Conservation (phyloP, 169 alveolate species). For the Babesia bovis region DNA sequence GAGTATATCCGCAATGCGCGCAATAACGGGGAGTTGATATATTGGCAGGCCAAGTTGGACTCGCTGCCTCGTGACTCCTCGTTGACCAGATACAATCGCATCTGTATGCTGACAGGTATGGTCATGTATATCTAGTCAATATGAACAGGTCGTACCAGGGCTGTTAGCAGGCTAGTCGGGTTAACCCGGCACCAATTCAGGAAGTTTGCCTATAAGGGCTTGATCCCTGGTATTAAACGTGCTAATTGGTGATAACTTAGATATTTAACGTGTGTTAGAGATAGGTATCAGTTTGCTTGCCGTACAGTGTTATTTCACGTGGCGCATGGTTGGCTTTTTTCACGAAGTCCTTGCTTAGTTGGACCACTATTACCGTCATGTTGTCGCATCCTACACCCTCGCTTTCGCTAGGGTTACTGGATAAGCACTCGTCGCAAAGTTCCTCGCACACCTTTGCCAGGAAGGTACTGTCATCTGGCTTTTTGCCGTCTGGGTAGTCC, state of each 20-base stretch:
- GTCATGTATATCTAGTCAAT: neutral
- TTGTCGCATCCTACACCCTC: constrained; percentile 94
- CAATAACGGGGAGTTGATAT: constrained; percentile 66
- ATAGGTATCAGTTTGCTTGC: constrained; percentile 34
- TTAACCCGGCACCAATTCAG: constrained; percentile 74
- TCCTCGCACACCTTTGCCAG: constrained; percentile 84
- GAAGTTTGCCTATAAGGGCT: constrained; percentile 65
- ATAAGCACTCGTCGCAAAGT: constrained; percentile 85
- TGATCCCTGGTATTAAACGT: constrained; percentile 72
- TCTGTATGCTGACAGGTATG: constrained; percentile 74
- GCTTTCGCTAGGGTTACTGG: constrained; percentile 82
- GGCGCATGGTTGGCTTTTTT: constrained; percentile 4
- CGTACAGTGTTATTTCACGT: constrained; percentile 38
- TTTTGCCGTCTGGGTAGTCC: constrained; percentile 34
- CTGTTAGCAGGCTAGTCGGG: constrained; percentile 68
- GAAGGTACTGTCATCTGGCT: constrained; percentile 37
- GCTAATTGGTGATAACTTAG: constrained; percentile 72
- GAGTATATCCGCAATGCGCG: constrained; percentile 69
- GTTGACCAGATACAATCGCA: constrained; percentile 59
- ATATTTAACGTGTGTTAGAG: constrained; percentile 12
- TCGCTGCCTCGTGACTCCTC: constrained; percentile 73
- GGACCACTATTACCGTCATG: constrained; percentile 89
- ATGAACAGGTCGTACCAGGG: constrained; percentile 71
- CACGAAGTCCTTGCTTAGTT: constrained; percentile 24
- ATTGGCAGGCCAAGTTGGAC: constrained; percentile 72